phyloP scores from a whole-genome alignment of 345 rosid genomes.

The Laguncularia racemosa region DNA sequence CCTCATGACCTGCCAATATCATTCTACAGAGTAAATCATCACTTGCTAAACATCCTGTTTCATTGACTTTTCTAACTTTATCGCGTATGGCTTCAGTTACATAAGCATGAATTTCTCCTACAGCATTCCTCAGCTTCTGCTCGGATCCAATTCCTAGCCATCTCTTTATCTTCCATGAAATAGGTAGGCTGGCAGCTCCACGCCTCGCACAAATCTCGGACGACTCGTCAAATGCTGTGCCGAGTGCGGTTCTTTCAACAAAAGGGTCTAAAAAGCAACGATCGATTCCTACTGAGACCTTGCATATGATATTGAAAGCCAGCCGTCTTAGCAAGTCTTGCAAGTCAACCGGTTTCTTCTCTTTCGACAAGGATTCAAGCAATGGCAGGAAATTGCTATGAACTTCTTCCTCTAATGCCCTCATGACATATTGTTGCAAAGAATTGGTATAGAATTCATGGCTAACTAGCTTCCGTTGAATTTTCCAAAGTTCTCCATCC shows the following conservation, averaged over 20 bases:
- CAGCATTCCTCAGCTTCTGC: constrained; percentile 35
- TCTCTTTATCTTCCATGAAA: constrained; percentile 62
- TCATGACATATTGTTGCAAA: constrained; percentile 30
- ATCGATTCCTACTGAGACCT: constrained; percentile 44
- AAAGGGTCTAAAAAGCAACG: constrained; percentile 29
- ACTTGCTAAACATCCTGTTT: not conserved
- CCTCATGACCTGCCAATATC: constrained; percentile 29
- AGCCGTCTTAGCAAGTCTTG: constrained; percentile 53
- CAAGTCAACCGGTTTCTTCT: constrained; percentile 29
- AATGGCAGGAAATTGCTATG: constrained; percentile 34
- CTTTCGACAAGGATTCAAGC: constrained; percentile 28
- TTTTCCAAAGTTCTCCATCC: constrained; percentile 53
- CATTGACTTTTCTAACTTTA: constrained; percentile 22
- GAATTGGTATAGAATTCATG: constrained; percentile 41
- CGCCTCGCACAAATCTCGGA: constrained; percentile 56
- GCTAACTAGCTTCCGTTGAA: constrained; percentile 48
- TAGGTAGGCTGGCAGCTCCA: constrained; percentile 35
- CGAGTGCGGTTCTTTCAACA: constrained; percentile 22
- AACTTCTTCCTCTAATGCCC: constrained; percentile 31
- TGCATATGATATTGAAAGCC: constrained; percentile 39
- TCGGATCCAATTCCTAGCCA: constrained; percentile 52
- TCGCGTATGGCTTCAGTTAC: constrained; percentile 18
- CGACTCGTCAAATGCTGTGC: constrained; percentile 43
- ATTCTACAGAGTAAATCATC: constrained; percentile 41
- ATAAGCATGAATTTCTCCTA: constrained; percentile 21